phyloP scores from a whole-genome alignment of 2,329 filamentous ascomycete genomes.

The Incumbomyces lentus region DNA sequence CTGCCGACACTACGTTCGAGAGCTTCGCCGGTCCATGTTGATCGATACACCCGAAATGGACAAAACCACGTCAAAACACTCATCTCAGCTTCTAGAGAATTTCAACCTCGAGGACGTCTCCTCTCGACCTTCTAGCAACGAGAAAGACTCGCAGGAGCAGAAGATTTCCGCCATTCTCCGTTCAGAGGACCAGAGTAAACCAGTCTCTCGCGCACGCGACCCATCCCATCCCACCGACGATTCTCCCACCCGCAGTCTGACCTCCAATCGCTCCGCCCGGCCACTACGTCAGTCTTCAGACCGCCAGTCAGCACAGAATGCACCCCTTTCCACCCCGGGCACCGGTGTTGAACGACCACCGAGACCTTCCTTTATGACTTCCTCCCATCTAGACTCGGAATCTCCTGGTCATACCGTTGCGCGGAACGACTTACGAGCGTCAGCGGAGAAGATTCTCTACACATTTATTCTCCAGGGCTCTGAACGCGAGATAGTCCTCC shows the following conservation, averaged over 20 bases:
- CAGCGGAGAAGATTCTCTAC: conserved; percentile 97
- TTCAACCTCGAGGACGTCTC: conserved; percentile 52
- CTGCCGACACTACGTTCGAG: conserved; percentile 89
- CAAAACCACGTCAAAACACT: conserved; percentile 68
- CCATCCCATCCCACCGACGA: conserved; percentile 6
- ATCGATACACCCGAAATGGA: conserved; percentile 87
- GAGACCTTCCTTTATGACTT: conserved; percentile 53
- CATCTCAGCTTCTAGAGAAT: conserved; percentile 66
- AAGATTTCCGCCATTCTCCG: conserved; percentile 86
- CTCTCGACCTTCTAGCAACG: conserved; percentile 26
- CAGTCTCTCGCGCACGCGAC: conserved; percentile 16
- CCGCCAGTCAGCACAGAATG: conserved; percentile 20
- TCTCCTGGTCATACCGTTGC: conserved; percentile 75
- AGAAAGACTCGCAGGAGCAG: conserved; percentile 70
- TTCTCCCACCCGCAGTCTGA: conserved; percentile 29
- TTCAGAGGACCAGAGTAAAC: conserved; percentile 37
- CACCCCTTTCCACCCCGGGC: conserved; percentile 19
- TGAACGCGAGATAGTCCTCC: conserved; percentile 89
- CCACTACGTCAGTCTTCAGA: conserved; percentile 10
- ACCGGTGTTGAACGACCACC: conserved; percentile 34
- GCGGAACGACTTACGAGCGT: conserved; percentile 82
- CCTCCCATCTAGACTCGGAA: conserved; percentile 59
- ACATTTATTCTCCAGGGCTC: conserved; percentile 91
- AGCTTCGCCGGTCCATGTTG: conserved; percentile 84
- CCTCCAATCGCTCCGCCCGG: conserved; percentile 34